Evolutionary conservation across 257 asterid genomes (phyloP).

Genomic region (Salvia splendens): DNA sequence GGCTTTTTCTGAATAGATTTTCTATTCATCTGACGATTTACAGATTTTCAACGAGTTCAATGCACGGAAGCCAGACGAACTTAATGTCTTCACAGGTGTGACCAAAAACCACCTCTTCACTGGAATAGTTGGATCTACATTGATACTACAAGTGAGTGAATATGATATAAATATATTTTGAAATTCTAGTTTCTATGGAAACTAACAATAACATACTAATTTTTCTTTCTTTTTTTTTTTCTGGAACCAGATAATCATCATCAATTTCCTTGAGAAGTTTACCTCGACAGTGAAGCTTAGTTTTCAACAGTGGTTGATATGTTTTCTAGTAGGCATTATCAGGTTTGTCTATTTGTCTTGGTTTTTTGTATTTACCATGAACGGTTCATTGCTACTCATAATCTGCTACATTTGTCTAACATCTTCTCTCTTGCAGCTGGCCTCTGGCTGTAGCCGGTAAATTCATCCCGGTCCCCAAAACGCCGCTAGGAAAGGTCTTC

Average conservation of each 20-base stretch:
- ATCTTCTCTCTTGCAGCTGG: conserved; percentile 60
- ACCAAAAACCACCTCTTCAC: conserved; percentile 76
- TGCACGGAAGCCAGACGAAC: conserved; percentile 83
- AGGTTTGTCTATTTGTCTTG: conserved; percentile 48
- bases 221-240: conserved; percentile 6
- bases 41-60: conserved; percentile 90
- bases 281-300: conserved; percentile 56
- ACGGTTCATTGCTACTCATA: too few relatives aligned
- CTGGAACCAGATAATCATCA: conserved; percentile 58
- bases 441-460: conserved; percentile 87
- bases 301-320: conserved; percentile 64
- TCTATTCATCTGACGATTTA: conserved; percentile 6
- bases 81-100: conserved; percentile 77
- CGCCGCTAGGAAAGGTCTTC: conserved; percentile 78
- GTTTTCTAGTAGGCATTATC: conserved; percentile 61
- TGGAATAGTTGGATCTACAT: conserved; percentile 79
- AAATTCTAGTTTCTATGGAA: conserved; percentile 8
- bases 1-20: conserved; percentile 2
- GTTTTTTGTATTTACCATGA: background rate
- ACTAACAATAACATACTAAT: conserved; percentile 22
- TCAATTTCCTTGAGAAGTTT: conserved; percentile 82
- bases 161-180: background rate
- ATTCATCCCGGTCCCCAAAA: conserved; percentile 80
- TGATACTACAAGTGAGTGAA: conserved; percentile 66
- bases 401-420: too few relatives aligned